Evolutionary conservation across 1,284 basidiomycete genomes (phyloP).

Genomic region (Calocybe gambosa): DNA sequence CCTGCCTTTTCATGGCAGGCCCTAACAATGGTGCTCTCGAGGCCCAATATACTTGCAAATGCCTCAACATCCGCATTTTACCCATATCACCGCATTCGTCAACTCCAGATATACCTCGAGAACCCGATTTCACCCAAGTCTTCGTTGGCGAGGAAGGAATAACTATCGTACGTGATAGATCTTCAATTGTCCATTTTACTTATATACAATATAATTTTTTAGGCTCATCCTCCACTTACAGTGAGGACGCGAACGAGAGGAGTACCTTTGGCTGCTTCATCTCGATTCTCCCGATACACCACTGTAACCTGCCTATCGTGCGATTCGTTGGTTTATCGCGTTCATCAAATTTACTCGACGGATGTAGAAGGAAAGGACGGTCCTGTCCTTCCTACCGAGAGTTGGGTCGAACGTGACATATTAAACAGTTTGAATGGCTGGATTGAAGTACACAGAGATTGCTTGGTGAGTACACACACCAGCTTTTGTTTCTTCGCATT

Average conservation of each 20-base stretch:
- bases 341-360: conserved; percentile 50
- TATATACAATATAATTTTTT: conserved; percentile 10
- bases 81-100: conserved; percentile 19
- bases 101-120: conserved; percentile 29
- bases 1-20: conserved; percentile 22
- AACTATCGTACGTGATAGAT: conserved; percentile 44
- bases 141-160: conserved; percentile 67
- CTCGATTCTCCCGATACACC: conserved; percentile 51
- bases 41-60: conserved; percentile 50
- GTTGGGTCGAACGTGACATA: conserved; percentile 68
- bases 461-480: conserved; percentile 62
- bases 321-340: conserved; percentile 60
- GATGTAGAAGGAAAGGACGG: conserved; percentile 62
- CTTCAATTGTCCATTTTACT: not conserved
- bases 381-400: conserved; percentile 60
- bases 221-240: conserved; percentile 69
- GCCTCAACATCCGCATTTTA: conserved; percentile 62
- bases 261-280: conserved; percentile 36
- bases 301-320: conserved; percentile 68
- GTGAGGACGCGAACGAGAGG: conserved; percentile 54
- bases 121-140: conserved; percentile 47
- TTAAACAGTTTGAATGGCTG: conserved; percentile 64
- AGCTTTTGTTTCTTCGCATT: conserved; percentile 2
- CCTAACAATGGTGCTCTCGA: conserved; percentile 16
- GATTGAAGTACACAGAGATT: conserved; percentile 63